Base-by-base conservation (phyloP, 1,284 basidiomycete genomes). In the Malassezia furfur region DNA sequence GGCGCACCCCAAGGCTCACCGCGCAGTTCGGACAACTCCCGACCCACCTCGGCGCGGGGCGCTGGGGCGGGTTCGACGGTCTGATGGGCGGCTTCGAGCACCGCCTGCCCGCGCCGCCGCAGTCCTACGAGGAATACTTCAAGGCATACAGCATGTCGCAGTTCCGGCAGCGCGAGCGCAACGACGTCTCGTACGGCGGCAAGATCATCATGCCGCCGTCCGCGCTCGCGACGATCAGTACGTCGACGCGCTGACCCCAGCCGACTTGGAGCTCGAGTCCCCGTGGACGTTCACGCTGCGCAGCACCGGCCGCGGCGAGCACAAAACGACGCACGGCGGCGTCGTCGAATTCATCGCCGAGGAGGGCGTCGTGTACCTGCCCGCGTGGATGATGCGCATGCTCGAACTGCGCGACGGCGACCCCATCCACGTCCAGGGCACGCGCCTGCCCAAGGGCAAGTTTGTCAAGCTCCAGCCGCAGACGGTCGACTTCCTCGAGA, bases 321-420 rank as follows among this genome's bases (percentile, higher is more conserved):
- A 50, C 9, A 62, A 60, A 17, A 74, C 75, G 44, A 98, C 94
- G 0, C 90, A 99, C 74, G 87, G 87, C 0, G 94, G 94, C 80
- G 94, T 99, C 15, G 82, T 99, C 41, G 94, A 99, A 75, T 99
- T 99, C 77, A 96, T 96, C 63, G 93, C 94, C 0, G 87, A 96
- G 55, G 91, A 96, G 75, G 94, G 94, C 14, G 82, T 87, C 19
- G 91, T 94, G 2, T 87, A 98, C 78, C 79, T 99, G 12, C 94
- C 94, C 0, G 87, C 90, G 62, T 99, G 94, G 94, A 96, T 98
- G 90, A 99, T 99, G 94, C 88, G 87, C 77, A 88, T 88, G 8
- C 79, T 99, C 9, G 82, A 86, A 25, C 78, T 99, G 28, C 85
- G 85, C 48, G 94, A 99, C 76, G 94, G 94, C 12, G 93, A 98